phyloP scores from a whole-genome alignment of 805 yeast species.

The Naumovozyma dairenensis region DNA sequence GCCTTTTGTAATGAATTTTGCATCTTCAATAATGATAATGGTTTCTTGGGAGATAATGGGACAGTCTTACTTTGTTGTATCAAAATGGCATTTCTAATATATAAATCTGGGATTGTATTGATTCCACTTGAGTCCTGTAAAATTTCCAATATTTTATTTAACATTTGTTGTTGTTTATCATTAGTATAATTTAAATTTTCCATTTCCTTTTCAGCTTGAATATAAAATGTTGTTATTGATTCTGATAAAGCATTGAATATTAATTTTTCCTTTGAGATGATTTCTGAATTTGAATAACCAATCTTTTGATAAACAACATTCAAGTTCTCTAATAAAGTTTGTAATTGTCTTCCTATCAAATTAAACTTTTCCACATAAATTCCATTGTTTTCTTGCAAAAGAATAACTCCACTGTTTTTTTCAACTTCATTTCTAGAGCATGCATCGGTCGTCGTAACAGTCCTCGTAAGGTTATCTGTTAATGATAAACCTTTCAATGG shows the following conservation, averaged over 20 bases:
- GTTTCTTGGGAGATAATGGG: conserved; percentile 27
- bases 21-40: conserved; percentile 28
- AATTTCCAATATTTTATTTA: conserved; percentile 26
- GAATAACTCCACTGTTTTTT: background rate
- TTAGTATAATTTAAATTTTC: conserved; percentile 25
- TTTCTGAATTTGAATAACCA: conserved; percentile 45
- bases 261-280: conserved; percentile 38
- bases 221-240: conserved; percentile 36
- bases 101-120: conserved; percentile 34
- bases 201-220: conserved; percentile 32
- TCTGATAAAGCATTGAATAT: conserved; percentile 41
- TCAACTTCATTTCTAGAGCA: background rate
- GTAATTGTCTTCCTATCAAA: conserved; percentile 25
- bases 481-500: conserved; percentile 4
- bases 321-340: conserved; percentile 32
- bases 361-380: conserved; percentile 25
- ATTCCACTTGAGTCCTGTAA: conserved; percentile 32
- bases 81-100: conserved; percentile 31
- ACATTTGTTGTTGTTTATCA: conserved; percentile 16
- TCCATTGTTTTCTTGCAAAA: too few species aligned
- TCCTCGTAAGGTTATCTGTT: too few species aligned
- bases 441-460: too few species aligned
- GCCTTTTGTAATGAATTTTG: conserved; percentile 27
- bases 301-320: conserved; percentile 40
- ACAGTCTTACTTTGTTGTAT: conserved; percentile 15